Conservation (phyloP, 2,329 filamentous ascomycete genomes). For the Biscogniauxia marginata region DNA sequence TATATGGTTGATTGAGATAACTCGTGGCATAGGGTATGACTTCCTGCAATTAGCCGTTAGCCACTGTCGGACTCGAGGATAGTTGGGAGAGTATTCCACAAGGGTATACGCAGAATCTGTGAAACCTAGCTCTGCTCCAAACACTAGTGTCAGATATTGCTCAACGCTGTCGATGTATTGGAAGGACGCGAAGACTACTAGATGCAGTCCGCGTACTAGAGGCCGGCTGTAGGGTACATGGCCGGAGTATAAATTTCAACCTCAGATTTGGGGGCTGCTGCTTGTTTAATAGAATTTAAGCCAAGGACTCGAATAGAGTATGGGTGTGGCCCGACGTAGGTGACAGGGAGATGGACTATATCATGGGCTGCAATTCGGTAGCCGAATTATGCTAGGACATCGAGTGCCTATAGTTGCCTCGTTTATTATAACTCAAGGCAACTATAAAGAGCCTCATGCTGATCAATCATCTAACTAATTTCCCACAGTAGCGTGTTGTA, state of each 20-base stretch:
- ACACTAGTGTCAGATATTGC: background rate
- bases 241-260: background rate
- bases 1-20: background rate
- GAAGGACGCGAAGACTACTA: background rate
- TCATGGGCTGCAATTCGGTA: background rate
- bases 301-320: background rate
- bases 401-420: background rate
- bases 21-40: background rate
- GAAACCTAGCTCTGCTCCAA: background rate
- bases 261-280: background rate
- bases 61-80: background rate
- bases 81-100: background rate
- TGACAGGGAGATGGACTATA: background rate
- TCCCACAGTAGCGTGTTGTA: background rate
- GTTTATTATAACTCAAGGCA: slow-evolving; percentile 1
- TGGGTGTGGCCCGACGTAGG: background rate
- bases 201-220: background rate
- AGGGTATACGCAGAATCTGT: background rate
- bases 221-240: background rate
- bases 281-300: background rate
- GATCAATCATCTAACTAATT: background rate
- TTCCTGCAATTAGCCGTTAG: background rate
- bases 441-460: background rate
- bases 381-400: background rate
- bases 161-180: background rate